These are phyloP conservation scores for Wickerhamiella cacticola DNA, from an alignment of 805 yeast species.

Conservation along the genomic window DNA sequence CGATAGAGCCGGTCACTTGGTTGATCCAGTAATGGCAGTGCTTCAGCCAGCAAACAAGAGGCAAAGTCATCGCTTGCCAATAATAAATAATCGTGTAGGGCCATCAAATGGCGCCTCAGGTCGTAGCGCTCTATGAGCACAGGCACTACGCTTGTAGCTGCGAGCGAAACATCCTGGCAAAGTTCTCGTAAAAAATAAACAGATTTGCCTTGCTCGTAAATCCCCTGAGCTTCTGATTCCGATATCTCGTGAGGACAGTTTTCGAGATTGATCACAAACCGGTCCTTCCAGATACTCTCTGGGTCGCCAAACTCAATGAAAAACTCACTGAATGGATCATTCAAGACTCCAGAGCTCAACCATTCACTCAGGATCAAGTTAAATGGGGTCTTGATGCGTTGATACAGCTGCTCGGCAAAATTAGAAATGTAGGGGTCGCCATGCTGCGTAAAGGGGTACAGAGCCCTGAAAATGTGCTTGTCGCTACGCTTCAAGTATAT, in stretches of 20 bases:
- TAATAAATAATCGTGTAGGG: slow-evolving; percentile 53
- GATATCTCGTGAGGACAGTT: slow-evolving; percentile 34
- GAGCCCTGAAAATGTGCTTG: not conserved
- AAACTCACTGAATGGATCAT: slow-evolving; percentile 47
- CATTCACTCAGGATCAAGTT: slow-evolving; percentile 48
- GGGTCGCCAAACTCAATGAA: slow-evolving; percentile 34
- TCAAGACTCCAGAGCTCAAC: slow-evolving; percentile 55
- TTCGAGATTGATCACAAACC: slow-evolving; percentile 20
- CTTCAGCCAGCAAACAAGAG: slow-evolving; percentile 47
- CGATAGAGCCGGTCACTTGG: slow-evolving; percentile 56
- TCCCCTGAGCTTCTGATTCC: slow-evolving; percentile 22
- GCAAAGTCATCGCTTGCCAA: slow-evolving; percentile 75
- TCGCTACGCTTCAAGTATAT: slow-evolving; percentile 31
- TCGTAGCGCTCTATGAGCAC: slow-evolving; percentile 42
- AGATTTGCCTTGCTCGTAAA: slow-evolving; percentile 52
- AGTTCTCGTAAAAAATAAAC: slow-evolving; percentile 48
- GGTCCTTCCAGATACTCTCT: slow-evolving; percentile 19
- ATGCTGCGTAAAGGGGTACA: slow-evolving; percentile 35
- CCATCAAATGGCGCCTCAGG: slow-evolving; percentile 43
- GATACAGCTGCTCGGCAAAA: slow-evolving; percentile 36
- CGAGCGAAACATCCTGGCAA: slow-evolving; percentile 31
- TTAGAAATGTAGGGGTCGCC: slow-evolving; percentile 49
- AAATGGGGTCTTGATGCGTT: slow-evolving; percentile 45
- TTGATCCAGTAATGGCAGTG: slow-evolving; percentile 41
- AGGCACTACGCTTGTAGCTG: slow-evolving; percentile 21